Evolutionary conservation across 495 filamentous ascomycete genomes (phyloP), one percentile per base, ranked within the genome.

Genomic region (Barbatosphaeria neglecta): DNA sequence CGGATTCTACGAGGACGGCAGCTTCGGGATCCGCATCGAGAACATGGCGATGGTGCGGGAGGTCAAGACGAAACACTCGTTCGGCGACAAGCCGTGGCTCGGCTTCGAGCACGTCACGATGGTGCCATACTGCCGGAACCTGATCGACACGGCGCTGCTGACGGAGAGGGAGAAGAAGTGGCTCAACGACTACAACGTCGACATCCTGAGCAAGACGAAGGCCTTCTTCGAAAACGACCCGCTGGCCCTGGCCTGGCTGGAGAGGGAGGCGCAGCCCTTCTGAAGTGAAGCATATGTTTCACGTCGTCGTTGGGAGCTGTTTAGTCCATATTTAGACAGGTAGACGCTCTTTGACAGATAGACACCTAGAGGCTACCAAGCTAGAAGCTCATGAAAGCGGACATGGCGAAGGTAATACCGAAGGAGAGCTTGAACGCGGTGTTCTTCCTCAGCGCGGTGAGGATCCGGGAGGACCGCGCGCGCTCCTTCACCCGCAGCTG

Each of bases 31-130:
- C 56, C 85, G 93, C 24, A 97, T 96, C 56, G 93, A 99, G 67
- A 97, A 86, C 74, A 71, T 99, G 47, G 77, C 94, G 50, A 86
- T 95, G 77, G 86, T 87, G 16, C 82, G 80, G 51, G 88, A 96
- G 57, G 83, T 82, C 15, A 68, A 94, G 59, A 95, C 90, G 6
- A 81, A 84, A 46, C 73, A 94, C 64, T 77, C 76, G 28, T 96
- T 96, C 57, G 92, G 90, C 6, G 90, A 95, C 44, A 92, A 90
- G 66, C 85, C 90, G 18, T 98, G 86, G 66, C 65, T 95, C 17
- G 89, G 90, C 13, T 97, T 99, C 53, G 89, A 99, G 69, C 87
- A 94, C 59, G 88, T 95, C 50, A 99, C 93, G 1, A 90, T 97
- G 87, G 86, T 87, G 17, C 93, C 93, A 1, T 85, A 93, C 62